These are phyloP conservation scores for Sanghuangporus sanghuang DNA, from an alignment of 1,284 basidiomycete species.

Conservation along the genomic window DNA sequence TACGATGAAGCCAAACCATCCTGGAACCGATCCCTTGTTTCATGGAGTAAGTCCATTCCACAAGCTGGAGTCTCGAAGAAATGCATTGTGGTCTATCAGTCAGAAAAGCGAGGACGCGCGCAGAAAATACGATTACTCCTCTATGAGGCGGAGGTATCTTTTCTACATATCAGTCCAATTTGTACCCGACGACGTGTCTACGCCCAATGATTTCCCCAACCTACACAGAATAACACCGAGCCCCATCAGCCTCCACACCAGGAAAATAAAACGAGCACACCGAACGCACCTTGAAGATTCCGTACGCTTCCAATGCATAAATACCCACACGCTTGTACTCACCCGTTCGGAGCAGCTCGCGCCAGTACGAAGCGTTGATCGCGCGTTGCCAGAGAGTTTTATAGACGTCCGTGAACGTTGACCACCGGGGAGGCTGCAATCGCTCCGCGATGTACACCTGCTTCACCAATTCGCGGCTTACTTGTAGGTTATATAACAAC, in stretches of 20 bases:
- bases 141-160: constrained; percentile 4
- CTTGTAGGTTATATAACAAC: constrained; percentile 78
- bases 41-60: background rate
- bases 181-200: constrained; percentile 82
- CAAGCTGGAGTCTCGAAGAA: background rate
- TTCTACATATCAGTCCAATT: constrained; percentile 42
- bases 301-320: constrained; percentile 86
- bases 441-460: constrained; percentile 90
- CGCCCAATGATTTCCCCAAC: constrained; percentile 90
- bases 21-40: too few relatives aligned
- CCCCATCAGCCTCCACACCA: background rate
- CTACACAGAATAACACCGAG: constrained; percentile 32
- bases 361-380: constrained; percentile 65
- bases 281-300: constrained; percentile 71
- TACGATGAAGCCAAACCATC: too few relatives aligned
- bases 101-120: background rate
- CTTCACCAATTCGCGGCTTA: constrained; percentile 80
- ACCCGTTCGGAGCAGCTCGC: constrained; percentile 63
- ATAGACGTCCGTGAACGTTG: constrained; percentile 67
- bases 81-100: background rate
- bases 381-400: constrained; percentile 68
- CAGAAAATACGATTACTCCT: constrained; percentile 2
- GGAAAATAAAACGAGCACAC: background rate
- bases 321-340: constrained; percentile 77
- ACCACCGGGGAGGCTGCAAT: constrained; percentile 73